Conservation (phyloP, 2,329 filamentous ascomycete species). For the Penicillium sp. region DNA sequence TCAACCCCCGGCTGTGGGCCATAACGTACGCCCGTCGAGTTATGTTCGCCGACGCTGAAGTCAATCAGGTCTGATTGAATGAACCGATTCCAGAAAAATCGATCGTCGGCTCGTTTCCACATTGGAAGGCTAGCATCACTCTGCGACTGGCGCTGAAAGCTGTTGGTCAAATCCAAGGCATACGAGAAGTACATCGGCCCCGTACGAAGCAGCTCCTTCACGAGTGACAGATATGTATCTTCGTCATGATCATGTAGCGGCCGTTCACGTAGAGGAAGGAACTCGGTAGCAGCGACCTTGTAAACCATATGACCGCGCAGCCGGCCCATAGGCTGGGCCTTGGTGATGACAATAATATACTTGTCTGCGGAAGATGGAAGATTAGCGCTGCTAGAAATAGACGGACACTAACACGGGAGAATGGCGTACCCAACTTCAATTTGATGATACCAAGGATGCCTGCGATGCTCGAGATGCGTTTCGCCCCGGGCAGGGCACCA, state of each 20-base stretch:
- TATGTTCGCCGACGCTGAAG: conserved; percentile 68
- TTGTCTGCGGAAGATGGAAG: conserved; percentile 65
- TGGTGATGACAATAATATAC: conserved; percentile 95
- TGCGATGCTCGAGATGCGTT: conserved; percentile 90
- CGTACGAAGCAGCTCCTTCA: conserved; percentile 80
- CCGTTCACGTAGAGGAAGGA: conserved; percentile 90
- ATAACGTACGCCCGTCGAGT: conserved; percentile 51
- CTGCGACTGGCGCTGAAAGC: conserved; percentile 90
- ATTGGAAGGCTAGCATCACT: conserved; percentile 73
- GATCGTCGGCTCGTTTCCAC: conserved; percentile 92
- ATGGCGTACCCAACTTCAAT: conserved; percentile 79
- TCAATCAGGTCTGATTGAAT: conserved; percentile 90
- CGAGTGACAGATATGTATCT: conserved; percentile 82
- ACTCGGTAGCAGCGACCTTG: conserved; percentile 87
- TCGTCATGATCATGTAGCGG: conserved; percentile 91
- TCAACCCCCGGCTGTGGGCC: conserved; percentile 75
- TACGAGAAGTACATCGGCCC: conserved; percentile 98
- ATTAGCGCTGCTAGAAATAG: not conserved
- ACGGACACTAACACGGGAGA: not conserved
- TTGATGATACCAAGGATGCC: conserved; percentile 95
- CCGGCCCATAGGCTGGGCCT: conserved; percentile 86
- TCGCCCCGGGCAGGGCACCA: conserved; percentile 73
- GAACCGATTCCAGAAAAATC: conserved; percentile 99
- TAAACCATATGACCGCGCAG: conserved; percentile 97
- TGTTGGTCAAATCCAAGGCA: conserved; percentile 94